A percentile compares a stretch with the other conserved stretches of the same genome.
phyloP scores from a whole-genome alignment of 805 yeast species.

The Starmera caribaea region DNA sequence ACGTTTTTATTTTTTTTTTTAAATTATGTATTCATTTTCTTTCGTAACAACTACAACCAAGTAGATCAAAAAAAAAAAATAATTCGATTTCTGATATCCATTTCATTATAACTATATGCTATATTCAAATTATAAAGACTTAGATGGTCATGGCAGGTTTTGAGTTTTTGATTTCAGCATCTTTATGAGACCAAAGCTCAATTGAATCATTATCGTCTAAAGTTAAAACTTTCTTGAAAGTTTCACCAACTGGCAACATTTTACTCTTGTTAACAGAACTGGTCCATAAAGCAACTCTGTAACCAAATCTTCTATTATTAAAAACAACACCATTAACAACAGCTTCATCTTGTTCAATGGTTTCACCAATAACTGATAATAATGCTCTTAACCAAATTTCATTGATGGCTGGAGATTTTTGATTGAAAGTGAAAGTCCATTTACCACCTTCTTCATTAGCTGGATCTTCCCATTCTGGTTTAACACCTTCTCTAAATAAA shows the following conservation, averaged over 20 bases:
- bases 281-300: slow-evolving; percentile 91
- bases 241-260: slow-evolving; percentile 69
- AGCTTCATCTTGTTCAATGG: slow-evolving; percentile 68
- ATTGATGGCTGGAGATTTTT: slow-evolving; percentile 53
- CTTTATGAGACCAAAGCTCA: slow-evolving; percentile 63
- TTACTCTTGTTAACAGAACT: slow-evolving; percentile 58
- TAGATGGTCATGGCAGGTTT: slow-evolving; percentile 20
- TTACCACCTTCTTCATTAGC: slow-evolving; percentile 87
- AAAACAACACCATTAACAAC: slow-evolving; percentile 93
- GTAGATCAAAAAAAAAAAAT: too few species aligned
- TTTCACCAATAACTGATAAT: slow-evolving; percentile 89
- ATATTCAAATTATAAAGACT: background rate
- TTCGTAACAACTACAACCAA: too few species aligned
- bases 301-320: slow-evolving; percentile 73
- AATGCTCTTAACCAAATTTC: slow-evolving; percentile 88
- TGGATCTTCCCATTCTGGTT: slow-evolving; percentile 98
- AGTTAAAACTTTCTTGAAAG: slow-evolving; percentile 77
- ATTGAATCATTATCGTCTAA: slow-evolving; percentile 65
- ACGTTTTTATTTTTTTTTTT: too few species aligned
- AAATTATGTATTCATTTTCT: too few species aligned
- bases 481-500: slow-evolving; percentile 84
- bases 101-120: too few species aligned
- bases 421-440: slow-evolving; percentile 75
- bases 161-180: slow-evolving; percentile 16
- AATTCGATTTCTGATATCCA: too few species aligned